Evolutionary conservation across 139 green algal genomes (phyloP), one percentile per base, ranked within the genome.

Genomic region (Ettlia oleoabundans): DNA sequence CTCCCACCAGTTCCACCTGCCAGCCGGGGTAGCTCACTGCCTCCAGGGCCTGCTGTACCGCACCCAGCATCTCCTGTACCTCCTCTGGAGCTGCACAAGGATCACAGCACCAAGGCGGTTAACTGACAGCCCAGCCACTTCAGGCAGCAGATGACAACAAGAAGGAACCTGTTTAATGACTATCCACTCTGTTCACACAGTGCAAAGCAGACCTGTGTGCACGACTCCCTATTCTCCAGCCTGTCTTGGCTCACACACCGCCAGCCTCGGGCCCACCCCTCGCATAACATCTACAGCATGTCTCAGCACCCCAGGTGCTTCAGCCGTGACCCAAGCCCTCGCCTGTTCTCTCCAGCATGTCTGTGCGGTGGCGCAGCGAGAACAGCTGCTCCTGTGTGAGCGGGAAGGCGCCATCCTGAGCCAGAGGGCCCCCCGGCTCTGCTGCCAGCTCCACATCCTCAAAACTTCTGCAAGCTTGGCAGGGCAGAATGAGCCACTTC

Each of bases 1-100:
- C 86, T 5, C 86, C 86, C 24, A 85, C 82, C 15, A 78, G 30
- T 35, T 75, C 61, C 38, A 87, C 58, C 33, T 35, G 28, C 86
- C 86, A 89, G 24, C 33, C 43, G 19, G n/a, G 51, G 40, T 62
- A 52, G 26, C 28, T 30, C 28, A 78, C 78, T 26, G 38, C 41
- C 28, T 72, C 15, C 6, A 89, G 42, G 8, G 33, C 66, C 2
- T 38, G 67, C 35, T n/a, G 18, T 22, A 89, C 82, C 3, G 47
- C 73, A 1, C 0, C 19, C 37, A 30, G 32, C 85, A 87, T 87
- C 63, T 89, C 81, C 33, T 51, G 18, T 18, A 87, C 69, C n/a
- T 89, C 85, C 21, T 51, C 76, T n/a, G 30, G 18, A 22, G 30
- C 76, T 82, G 62, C 63, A 62, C 42, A 30, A n/a, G 41, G n/a